A percentile compares a stretch with the other conserved stretches of the same genome.
These are phyloP conservation scores for Termitomyces sp. DNA, from an alignment of 768 basidiomycete genomes.

Conservation along the genomic window DNA sequence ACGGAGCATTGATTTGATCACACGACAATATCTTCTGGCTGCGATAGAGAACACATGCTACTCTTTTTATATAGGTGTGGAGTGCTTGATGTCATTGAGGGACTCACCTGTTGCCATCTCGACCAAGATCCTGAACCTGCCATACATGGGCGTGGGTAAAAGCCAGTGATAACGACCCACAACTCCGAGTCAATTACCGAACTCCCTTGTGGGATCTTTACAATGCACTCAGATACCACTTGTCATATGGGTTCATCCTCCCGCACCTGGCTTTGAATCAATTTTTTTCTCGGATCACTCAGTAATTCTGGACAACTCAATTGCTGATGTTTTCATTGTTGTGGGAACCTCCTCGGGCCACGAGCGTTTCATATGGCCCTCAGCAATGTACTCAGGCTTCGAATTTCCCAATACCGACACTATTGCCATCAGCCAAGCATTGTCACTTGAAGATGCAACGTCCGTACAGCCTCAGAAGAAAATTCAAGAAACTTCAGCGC, in stretches of 20 bases:
- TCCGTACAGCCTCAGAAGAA: constrained; percentile 7
- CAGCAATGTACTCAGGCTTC: constrained; percentile 22
- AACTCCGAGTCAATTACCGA: too few relatives aligned
- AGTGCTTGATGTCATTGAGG: too few relatives aligned
- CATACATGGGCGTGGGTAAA: too few relatives aligned
- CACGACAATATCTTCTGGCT: too few relatives aligned
- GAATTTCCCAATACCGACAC: constrained; percentile 21
- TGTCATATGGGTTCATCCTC: background rate
- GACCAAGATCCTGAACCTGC: too few relatives aligned
- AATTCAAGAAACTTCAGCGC: background rate
- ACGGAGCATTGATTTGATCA: too few relatives aligned
- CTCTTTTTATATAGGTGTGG: too few relatives aligned
- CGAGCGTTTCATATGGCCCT: constrained; percentile 26
- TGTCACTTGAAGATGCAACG: constrained; percentile 11
- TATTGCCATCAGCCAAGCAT: constrained; percentile 13
- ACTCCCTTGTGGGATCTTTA: background rate
- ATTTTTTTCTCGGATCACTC: constrained; percentile 26
- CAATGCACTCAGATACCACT: background rate
- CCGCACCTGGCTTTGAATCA: constrained; percentile 14
- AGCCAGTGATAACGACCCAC: too few relatives aligned
- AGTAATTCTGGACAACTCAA: constrained; percentile 7
- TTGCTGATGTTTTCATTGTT: constrained; percentile 6
- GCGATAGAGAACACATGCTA: too few relatives aligned
- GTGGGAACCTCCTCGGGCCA: constrained; percentile 27
- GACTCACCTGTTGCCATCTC: too few relatives aligned